Evolutionary conservation across 192 early-diverging fungal species (phyloP), one percentile per base, ranked within the genome.

Genomic region (Backusella macrospora): DNA sequence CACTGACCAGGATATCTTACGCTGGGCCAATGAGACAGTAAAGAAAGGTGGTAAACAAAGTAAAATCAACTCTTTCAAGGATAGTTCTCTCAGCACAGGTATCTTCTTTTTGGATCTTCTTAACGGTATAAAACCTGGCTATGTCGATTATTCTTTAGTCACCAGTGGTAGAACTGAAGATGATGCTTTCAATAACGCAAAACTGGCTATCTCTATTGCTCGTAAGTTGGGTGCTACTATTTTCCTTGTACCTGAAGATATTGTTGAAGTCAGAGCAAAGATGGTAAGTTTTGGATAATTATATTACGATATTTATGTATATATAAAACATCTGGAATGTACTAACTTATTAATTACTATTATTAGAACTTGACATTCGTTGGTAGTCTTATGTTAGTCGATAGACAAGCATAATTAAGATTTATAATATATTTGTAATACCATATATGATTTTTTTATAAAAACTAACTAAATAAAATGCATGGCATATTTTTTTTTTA

Each of bases 221-320:
- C 90, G 98, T 81, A 99, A 99, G 85, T 86, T 99, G 65, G 98
- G 98, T 21, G 97, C 98, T 14, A 97, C 96, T 42, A 99, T 99
- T 79, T 99, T 99, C 85, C 88, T 98, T 65, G 86, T 98, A 48
- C 97, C 96, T 12, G 97, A 99, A 87, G 97, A 99, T 86, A 99
- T 99, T 82, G 92, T 97, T 70, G 98, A 98, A 82, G 94, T 97
- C 74, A 94, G 96, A 83, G 89, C 95, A 62, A 98, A 98, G 84
- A 95, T 98, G 92, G 93, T 95, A 86, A 81, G 74, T 79, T 18
- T 21, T 38, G 2, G 29, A 34, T 34, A 2, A 34, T 34, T 34
- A 34, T 34, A 34, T 34, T 34, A 2, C 0, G 29, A 34, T 34
- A 34, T 3, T 18, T n/a, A 14, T 38, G 14, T 39, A 3, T 13